Evolutionary conservation across 179 eudicot species (phyloP).

Genomic region (Gypsophila paniculata): DNA sequence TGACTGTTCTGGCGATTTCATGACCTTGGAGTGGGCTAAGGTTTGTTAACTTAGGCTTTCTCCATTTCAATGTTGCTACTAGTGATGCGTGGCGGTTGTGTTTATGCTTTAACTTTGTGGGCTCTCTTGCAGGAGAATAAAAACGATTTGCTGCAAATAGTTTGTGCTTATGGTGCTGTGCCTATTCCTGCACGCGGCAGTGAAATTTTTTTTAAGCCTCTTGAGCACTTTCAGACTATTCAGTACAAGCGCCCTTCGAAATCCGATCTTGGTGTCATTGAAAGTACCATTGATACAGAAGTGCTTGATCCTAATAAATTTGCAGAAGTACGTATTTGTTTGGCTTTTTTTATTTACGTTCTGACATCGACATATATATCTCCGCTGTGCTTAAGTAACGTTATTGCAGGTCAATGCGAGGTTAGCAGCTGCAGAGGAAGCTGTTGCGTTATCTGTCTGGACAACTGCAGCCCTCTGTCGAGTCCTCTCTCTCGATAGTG

Average conservation of each 20-base stretch:
- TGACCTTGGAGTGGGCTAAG: constrained; percentile 83
- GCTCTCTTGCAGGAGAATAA: constrained; percentile 60
- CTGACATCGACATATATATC: neutral
- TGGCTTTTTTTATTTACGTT: constrained; percentile 9
- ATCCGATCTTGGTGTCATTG: constrained; percentile 52
- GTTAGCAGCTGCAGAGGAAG: constrained; percentile 91
- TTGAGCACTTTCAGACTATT: constrained; percentile 79
- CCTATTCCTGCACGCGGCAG: constrained; percentile 67
- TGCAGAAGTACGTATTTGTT: constrained; percentile 49
- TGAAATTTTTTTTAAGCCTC: constrained; percentile 75
- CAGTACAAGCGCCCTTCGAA: constrained; percentile 58
- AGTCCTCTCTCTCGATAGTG: constrained; percentile 84
- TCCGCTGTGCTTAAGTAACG: constrained; percentile 15
- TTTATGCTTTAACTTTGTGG: neutral
- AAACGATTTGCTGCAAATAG: constrained; percentile 71
- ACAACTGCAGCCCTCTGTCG: constrained; percentile 85
- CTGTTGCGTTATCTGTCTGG: constrained; percentile 82
- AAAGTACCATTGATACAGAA: constrained; percentile 34
- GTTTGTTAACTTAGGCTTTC: constrained; percentile 40
- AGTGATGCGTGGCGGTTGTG: constrained; percentile 1
- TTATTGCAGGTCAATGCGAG: constrained; percentile 56
- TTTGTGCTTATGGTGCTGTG: constrained; percentile 64
- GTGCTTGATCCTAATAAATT: constrained; percentile 32
- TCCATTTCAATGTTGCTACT: neutral
- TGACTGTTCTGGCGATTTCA: constrained; percentile 53